Percentiles rank a stretch among this genome's conserved stretches.
Evolutionary conservation across 371 early-diverging fungal genomes (phyloP).

Genomic region (Mucor irregularis): DNA sequence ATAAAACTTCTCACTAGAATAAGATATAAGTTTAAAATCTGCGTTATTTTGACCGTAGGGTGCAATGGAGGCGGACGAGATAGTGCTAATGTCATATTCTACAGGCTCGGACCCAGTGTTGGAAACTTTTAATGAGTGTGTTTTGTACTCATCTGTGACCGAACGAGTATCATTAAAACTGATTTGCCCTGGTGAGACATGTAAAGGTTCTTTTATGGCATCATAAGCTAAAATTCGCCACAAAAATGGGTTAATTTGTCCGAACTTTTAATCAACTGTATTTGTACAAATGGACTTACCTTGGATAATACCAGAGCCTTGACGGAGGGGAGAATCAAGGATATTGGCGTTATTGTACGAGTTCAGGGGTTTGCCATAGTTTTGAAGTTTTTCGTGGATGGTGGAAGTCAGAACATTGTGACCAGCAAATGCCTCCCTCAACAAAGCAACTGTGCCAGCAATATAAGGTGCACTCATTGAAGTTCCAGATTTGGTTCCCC

Average conservation of each 20-base stretch:
- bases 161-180: constrained; percentile 70
- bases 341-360: constrained; percentile 7
- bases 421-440: constrained; percentile 1
- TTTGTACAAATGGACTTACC: constrained; percentile 22
- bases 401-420: constrained; percentile 13
- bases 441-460: constrained; percentile 67
- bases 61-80: neutral
- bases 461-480: constrained; percentile 72
- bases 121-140: constrained; percentile 29
- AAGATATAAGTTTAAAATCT: neutral
- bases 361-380: constrained; percentile 37
- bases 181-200: constrained; percentile 63
- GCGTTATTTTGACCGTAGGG: constrained; percentile 7
- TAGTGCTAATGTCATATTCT: constrained; percentile 31
- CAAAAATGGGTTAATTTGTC: neutral
- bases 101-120: constrained; percentile 52
- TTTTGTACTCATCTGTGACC: constrained; percentile 1
- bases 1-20: neutral
- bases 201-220: constrained; percentile 54
- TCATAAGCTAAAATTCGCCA: constrained; percentile 36
- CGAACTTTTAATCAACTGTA: neutral
- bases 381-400: constrained; percentile 43
- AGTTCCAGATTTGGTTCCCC: constrained; percentile 60
- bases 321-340: constrained; percentile 44
- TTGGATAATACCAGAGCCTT: constrained; percentile 71